Conservation (phyloP, 2,329 filamentous ascomycete species). For the Paraphaeosphaeria minitans region DNA sequence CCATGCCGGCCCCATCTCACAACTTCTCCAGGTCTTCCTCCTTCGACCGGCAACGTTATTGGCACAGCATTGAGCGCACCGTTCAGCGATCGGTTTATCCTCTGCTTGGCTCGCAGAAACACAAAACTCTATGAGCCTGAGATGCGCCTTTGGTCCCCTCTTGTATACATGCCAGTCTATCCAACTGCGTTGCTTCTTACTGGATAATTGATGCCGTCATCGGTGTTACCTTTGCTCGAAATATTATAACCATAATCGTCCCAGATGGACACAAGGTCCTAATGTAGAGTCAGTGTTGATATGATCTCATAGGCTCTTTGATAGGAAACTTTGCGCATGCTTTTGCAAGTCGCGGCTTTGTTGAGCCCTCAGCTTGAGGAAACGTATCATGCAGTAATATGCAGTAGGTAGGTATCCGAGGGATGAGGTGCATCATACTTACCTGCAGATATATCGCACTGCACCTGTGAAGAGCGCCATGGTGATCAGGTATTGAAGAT, state of each 20-base stretch:
- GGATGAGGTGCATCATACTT: too few relatives aligned
- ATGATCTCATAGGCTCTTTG: too few relatives aligned
- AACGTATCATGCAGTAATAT: too few relatives aligned
- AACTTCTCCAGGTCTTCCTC: conserved; percentile 45
- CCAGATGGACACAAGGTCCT: too few relatives aligned
- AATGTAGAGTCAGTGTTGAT: too few relatives aligned
- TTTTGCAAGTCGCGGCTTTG: too few relatives aligned
- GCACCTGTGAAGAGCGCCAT: too few relatives aligned
- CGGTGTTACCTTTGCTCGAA: conserved; percentile 53
- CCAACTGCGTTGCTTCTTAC: conserved; percentile 38
- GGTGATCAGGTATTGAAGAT: too few relatives aligned
- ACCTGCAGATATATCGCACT: too few relatives aligned
- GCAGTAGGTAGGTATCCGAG: too few relatives aligned
- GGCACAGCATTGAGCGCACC: conserved; percentile 29
- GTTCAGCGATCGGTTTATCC: conserved; percentile 29
- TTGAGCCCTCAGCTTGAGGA: too few relatives aligned
- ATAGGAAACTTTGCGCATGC: too few relatives aligned
- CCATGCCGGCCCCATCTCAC: conserved; percentile 48
- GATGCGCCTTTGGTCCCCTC: conserved; percentile 50
- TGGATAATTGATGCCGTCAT: conserved; percentile 51
- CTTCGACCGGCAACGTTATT: conserved; percentile 49
- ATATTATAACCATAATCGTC: conserved; percentile 51
- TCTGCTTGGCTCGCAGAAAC: conserved; percentile 45
- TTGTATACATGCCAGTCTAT: conserved; percentile 18
- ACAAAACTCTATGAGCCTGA: conserved; percentile 53